Base-by-base conservation (phyloP, 768 basidiomycete species). In the Mycena sanguinolenta region DNA sequence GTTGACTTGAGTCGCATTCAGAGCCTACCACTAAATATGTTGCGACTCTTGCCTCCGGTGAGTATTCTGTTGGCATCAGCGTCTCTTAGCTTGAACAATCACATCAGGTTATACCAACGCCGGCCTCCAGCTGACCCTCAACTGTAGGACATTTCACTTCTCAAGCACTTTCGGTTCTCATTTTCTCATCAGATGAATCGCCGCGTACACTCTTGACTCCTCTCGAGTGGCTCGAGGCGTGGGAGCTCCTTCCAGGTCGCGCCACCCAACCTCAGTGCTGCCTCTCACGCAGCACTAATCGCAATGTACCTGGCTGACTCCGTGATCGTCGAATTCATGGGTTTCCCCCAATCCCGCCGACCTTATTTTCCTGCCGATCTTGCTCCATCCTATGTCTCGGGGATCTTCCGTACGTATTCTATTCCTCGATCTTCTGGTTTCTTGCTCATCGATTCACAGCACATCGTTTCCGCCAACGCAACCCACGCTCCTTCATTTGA, bases 391-490 rank as follows among this genome's bases (percentile, higher is more conserved):
- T 46, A 62, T 62, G 60, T 62, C 60, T 36, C 46, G 60, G 30
- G 60, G 46, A 16, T 62, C 60, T 5, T 62, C 60, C 36, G 60
- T 62, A 25, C 2, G 60, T 62, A 10, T 62, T 14, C 53, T 19
- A 16, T 27, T 9, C 12, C 14, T 28, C 19, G n/a, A n/a, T 44
- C 13, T 25, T 44, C 50, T 62, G 10, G 6, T 36, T 50, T 23
- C 7, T 32, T 34, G 46, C 23, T 32, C 5, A 50, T 23, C 7
- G 4, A 30, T 25, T 34, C 23, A 32, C 23, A 62, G 60, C 60
- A 62, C 60, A 62, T 62, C 46, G 60, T 62, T 46, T 49, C 60
- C 21, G 23, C 44, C 21, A 17, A 62, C 25, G 60, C 23, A 32
- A 62, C 28, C 13, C 10, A 10, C 1, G 30, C 60, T 19, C 60